phyloP scores from a whole-genome alignment of 1,139 yeast species.

The Saccharomycopsis crataegensis region DNA sequence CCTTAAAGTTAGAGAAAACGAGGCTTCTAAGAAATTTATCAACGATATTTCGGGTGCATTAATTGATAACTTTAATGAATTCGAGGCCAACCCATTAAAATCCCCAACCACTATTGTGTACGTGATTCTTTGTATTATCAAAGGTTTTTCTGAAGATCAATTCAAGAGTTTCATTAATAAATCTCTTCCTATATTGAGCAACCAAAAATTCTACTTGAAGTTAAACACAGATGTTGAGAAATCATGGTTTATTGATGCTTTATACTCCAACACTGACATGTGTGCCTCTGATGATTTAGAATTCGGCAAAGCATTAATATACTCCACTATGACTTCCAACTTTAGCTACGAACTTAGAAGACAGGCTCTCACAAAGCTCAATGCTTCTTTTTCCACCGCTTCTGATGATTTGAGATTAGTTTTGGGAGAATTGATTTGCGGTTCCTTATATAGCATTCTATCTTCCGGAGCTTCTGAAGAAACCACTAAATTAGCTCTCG shows the following conservation, averaged over 20 bases:
- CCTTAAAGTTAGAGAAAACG: neutral
- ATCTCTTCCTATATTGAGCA: conserved; percentile 39
- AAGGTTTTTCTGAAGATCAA: conserved; percentile 18
- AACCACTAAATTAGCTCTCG: conserved; percentile 23
- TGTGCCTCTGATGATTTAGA: conserved; percentile 9
- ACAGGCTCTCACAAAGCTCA: neutral
- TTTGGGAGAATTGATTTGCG: neutral
- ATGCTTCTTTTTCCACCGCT: neutral
- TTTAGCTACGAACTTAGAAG: conserved; percentile 28
- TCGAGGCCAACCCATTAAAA: conserved; percentile 37
- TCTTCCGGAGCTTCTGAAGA: conserved; percentile 18
- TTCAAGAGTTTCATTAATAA: neutral
- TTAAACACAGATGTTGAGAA: conserved; percentile 38
- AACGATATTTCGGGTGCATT: conserved; percentile 27
- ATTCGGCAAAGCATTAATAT: conserved; percentile 17
- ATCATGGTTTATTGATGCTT: conserved; percentile 45
- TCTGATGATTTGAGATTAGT: neutral
- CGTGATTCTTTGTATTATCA: conserved; percentile 31
- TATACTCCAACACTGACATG: conserved; percentile 26
- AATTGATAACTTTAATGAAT: conserved; percentile 34
- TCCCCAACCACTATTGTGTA: conserved; percentile 37
- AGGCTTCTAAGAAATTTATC: conserved; percentile 21
- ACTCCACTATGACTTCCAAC: conserved; percentile 30
- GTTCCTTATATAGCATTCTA: neutral
- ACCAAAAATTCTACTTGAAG: conserved; percentile 43